These are phyloP conservation scores for Davidsoniella eucalypti DNA, from an alignment of 2,329 filamentous ascomycete genomes.

Conservation along the genomic window DNA sequence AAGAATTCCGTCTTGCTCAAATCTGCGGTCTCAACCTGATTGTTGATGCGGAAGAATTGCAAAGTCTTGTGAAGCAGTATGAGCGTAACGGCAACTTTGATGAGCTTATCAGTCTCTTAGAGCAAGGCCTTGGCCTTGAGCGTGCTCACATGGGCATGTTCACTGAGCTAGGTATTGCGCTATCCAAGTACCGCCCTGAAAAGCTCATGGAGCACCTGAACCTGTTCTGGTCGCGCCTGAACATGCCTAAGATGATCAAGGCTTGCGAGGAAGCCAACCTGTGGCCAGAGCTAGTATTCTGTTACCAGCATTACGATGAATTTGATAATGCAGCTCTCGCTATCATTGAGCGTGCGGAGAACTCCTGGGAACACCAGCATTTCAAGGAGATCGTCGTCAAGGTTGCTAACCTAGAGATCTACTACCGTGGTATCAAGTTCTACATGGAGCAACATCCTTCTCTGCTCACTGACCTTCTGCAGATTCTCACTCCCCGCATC, in stretches of 20 bases:
- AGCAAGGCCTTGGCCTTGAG: slow-evolving; percentile 88
- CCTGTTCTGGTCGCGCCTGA: slow-evolving; percentile 95
- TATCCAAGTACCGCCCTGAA: slow-evolving; percentile 90
- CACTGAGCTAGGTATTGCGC: slow-evolving; percentile 76
- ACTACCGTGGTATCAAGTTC: slow-evolving; percentile 93
- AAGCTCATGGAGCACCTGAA: slow-evolving; percentile 97
- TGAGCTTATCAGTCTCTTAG: slow-evolving; percentile 83
- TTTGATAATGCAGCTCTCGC: slow-evolving; percentile 93
- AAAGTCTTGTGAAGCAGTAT: slow-evolving; percentile 88
- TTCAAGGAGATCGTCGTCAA: slow-evolving; percentile 99
- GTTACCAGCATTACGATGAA: slow-evolving; percentile 97
- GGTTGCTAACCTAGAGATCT: slow-evolving; percentile 96
- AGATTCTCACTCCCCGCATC: slow-evolving; percentile 79
- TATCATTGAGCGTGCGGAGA: slow-evolving; percentile 93
- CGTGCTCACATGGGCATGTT: slow-evolving; percentile 95
- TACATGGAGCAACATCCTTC: slow-evolving; percentile 96
- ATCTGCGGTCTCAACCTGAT: slow-evolving; percentile 98
- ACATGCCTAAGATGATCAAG: slow-evolving; percentile 91
- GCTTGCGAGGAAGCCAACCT: slow-evolving; percentile 88
- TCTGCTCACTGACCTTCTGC: slow-evolving; percentile 85
- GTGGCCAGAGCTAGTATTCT: slow-evolving; percentile 95
- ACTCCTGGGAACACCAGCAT: slow-evolving; percentile 97
- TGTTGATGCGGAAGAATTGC: slow-evolving; percentile 88
- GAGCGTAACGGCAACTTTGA: slow-evolving; percentile 97
- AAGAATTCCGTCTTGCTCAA: slow-evolving; percentile 95